phyloP scores from a whole-genome alignment of 2,329 filamentous ascomycete genomes.

The Fusarium nisikadoi region DNA sequence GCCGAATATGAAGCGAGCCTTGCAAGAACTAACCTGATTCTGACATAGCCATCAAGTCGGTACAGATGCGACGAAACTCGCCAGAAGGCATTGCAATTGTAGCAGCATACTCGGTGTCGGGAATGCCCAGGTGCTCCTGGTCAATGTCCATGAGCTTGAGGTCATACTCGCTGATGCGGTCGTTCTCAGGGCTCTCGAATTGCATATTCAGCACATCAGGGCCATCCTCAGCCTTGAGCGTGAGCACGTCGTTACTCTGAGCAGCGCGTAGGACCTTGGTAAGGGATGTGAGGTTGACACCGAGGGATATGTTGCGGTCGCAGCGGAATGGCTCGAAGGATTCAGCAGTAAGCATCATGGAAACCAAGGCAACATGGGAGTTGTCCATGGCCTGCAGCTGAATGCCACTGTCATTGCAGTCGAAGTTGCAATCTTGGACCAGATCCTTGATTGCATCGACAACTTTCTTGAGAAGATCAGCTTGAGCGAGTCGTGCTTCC shows the following conservation, averaged over 20 bases:
- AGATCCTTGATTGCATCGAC: slow-evolving; percentile 99
- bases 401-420: slow-evolving; percentile 99
- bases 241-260: slow-evolving; percentile 93
- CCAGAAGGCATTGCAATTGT: slow-evolving; percentile 87
- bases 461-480: slow-evolving; percentile 94
- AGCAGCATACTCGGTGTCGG: slow-evolving; percentile 97
- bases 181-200: slow-evolving; percentile 89
- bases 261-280: slow-evolving; percentile 97
- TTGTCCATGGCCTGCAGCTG: slow-evolving; percentile 99
- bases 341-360: slow-evolving; percentile 98
- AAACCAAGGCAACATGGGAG: slow-evolving; percentile 97
- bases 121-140: slow-evolving; percentile 98
- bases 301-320: slow-evolving; percentile 98
- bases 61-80: slow-evolving; percentile 95
- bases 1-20: background rate
- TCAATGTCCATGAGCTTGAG: slow-evolving; percentile 99
- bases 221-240: slow-evolving; percentile 95
- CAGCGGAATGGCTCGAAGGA: slow-evolving; percentile 95
- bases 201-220: slow-evolving; percentile 95
- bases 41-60: slow-evolving; percentile 89
- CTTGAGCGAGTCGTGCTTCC: slow-evolving; percentile 97
- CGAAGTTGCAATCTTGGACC: slow-evolving; percentile 99
- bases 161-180: slow-evolving; percentile 97
- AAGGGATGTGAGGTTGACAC: slow-evolving; percentile 94
- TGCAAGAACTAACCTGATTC: slow-evolving; percentile 80